Percentiles rank a stretch among this genome's conserved stretches.
Conservation (phyloP, 139 green algal species). For the Tetradesmus lagerheimii region DNA sequence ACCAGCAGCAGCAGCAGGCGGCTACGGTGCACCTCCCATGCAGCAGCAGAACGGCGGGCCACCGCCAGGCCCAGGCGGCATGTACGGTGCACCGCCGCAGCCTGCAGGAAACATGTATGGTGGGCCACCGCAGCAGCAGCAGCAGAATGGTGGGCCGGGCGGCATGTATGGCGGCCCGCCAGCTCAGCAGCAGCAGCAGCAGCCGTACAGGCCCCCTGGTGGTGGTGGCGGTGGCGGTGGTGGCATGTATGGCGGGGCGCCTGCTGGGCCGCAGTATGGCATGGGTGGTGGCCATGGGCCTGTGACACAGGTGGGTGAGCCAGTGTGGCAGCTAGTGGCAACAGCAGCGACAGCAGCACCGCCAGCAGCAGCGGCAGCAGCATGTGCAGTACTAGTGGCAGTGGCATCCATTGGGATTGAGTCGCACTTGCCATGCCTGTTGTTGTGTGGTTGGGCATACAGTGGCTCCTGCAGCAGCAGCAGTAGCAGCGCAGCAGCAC, state of each 20-base stretch:
- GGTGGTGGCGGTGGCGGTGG: neutral
- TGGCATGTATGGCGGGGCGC: slow-evolving; percentile 35
- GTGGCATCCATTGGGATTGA: too few relatives aligned
- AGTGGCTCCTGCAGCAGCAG: neutral
- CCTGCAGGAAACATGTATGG: slow-evolving; percentile 45
- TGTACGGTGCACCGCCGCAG: slow-evolving; percentile 27
- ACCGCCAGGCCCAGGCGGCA: slow-evolving; percentile 12
- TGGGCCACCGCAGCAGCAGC: slow-evolving; percentile 7
- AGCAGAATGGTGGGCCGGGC: slow-evolving; percentile 8
- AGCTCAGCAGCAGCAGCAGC: slow-evolving; percentile 26
- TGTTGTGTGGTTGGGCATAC: too few relatives aligned
- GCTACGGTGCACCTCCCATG: slow-evolving; percentile 1
- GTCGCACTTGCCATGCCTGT: too few relatives aligned
- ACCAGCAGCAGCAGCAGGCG: slow-evolving; percentile 13
- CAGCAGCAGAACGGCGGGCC: neutral
- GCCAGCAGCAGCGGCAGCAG: slow-evolving; percentile 11
- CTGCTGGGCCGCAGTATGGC: slow-evolving; percentile 28
- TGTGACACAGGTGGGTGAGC: neutral
- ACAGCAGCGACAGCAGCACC: neutral
- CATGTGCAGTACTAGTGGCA: slow-evolving; percentile 27
- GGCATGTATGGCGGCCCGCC: slow-evolving; percentile 35
- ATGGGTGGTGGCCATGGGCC: slow-evolving; percentile 14
- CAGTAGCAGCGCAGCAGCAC: neutral
- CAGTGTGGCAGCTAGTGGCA: neutral
- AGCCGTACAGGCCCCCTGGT: neutral